A percentile compares a stretch with the other conserved stretches of the same genome.
phyloP scores from a whole-genome alignment of 768 basidiomycete species.

The Chalciporus pseudorubinellus region DNA sequence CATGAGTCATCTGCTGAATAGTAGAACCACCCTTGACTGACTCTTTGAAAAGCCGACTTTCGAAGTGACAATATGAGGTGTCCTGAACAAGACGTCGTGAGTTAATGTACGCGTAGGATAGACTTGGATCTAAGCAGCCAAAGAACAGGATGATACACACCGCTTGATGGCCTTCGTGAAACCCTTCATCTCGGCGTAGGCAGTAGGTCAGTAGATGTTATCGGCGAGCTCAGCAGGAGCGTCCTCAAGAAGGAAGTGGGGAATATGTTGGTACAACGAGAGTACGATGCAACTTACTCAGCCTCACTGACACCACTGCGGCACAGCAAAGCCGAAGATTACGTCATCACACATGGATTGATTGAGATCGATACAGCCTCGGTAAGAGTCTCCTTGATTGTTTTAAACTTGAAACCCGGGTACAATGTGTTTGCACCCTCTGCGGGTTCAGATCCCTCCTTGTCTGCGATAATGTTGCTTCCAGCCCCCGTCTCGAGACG shows the following conservation, averaged over 20 bases:
- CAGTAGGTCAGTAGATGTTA: background rate
- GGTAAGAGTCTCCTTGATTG: slow-evolving; percentile 10
- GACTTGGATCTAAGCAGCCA: background rate
- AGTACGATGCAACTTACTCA: slow-evolving; percentile 3
- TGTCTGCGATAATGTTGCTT: slow-evolving; percentile 14
- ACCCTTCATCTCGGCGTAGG: slow-evolving; percentile 67
- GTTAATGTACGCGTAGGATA: background rate
- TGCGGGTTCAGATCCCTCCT: slow-evolving; percentile 11
- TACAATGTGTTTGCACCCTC: slow-evolving; percentile 23
- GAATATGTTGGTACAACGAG: background rate
- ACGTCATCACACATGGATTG: background rate
- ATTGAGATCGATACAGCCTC: background rate
- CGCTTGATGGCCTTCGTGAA: slow-evolving; percentile 74
- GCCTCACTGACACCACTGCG: background rate
- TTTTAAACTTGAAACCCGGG: slow-evolving; percentile 22
- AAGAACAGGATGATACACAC: slow-evolving; percentile 37
- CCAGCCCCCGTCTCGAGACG: slow-evolving; percentile 16
- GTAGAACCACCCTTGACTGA: slow-evolving; percentile 39
- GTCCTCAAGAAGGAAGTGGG: background rate
- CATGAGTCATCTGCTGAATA: slow-evolving; percentile 1
- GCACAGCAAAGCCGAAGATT: background rate
- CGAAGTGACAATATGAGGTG: slow-evolving; percentile 85
- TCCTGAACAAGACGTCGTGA: slow-evolving; percentile 44
- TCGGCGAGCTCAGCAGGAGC: background rate
- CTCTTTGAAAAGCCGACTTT: slow-evolving; percentile 94